Evolutionary conservation across 768 basidiomycete genomes (phyloP).

Genomic region (Lactifluus echinatus): DNA sequence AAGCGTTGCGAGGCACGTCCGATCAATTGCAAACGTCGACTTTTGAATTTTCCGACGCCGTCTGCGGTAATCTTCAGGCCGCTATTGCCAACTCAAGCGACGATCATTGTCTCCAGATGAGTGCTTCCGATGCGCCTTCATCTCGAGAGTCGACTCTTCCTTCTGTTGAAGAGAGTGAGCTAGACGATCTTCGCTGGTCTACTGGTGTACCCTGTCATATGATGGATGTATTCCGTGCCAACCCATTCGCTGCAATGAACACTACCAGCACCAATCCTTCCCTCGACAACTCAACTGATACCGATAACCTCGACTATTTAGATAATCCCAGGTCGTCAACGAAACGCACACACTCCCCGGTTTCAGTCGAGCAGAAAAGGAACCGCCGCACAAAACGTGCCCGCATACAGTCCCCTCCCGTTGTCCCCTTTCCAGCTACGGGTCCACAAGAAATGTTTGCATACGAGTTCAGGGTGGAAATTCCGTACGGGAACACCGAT

Average conservation of each 20-base stretch:
- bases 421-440: constrained; percentile 16
- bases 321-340: background rate
- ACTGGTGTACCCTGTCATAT: constrained; percentile 16
- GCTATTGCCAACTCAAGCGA: background rate
- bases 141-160: background rate
- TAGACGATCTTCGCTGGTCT: constrained; percentile 11
- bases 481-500: background rate
- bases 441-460: constrained; percentile 20
- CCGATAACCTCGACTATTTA: background rate
- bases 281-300: background rate
- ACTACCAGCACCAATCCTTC: background rate
- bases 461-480: constrained; percentile 17
- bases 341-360: constrained; percentile 11
- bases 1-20: background rate
- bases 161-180: background rate
- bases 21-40: background rate
- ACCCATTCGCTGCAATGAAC: constrained; percentile 7
- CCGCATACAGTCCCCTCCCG: constrained; percentile 7
- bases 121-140: background rate
- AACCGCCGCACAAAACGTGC: constrained; percentile 14
- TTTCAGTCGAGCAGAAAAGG: constrained; percentile 2
- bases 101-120: background rate
- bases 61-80: background rate
- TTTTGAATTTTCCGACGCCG: background rate
- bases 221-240: constrained; percentile 20